phyloP scores from a whole-genome alignment of 1,284 basidiomycete species.

The Microbotryum silenes-acaulis region DNA sequence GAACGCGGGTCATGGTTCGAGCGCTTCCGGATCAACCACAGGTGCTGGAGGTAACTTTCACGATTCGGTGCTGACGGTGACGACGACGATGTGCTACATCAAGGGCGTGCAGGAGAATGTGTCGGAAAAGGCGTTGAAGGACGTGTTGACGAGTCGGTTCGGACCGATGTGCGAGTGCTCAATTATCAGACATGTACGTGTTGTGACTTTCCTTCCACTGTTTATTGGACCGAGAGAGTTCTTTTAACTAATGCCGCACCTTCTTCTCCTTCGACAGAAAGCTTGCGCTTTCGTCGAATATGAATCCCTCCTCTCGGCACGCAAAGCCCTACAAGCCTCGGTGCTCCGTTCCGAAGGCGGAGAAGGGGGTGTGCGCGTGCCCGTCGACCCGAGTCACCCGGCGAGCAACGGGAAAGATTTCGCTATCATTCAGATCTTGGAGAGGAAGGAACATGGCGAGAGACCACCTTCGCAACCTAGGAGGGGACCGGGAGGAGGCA shows the following conservation, averaged over 20 bases:
- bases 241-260: neutral
- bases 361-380: conserved; percentile 56
- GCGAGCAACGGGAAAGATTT: conserved; percentile 2
- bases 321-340: conserved; percentile 70
- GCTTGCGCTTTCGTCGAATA: conserved; percentile 96
- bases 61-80: conserved; percentile 48
- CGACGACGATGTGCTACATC: conserved; percentile 72
- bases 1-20: no score
- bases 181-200: conserved; percentile 56
- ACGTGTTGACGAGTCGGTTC: conserved; percentile 60
- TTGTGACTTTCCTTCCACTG: neutral
- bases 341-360: conserved; percentile 61
- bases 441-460: conserved; percentile 22
- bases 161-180: conserved; percentile 82
- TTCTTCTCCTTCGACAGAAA: conserved; percentile 44
- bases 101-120: conserved; percentile 77
- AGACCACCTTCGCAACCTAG: conserved; percentile 6
- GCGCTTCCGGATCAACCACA: no score
- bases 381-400: neutral
- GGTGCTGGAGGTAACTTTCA: neutral
- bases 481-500: neutral
- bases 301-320: conserved; percentile 64
- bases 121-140: conserved; percentile 53
- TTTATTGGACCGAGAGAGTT: no score
- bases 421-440: conserved; percentile 21